Evolutionary conservation across 306 rosid genomes (phyloP), one percentile per base, ranked within the genome.

Genomic region (Malus sieversii): DNA sequence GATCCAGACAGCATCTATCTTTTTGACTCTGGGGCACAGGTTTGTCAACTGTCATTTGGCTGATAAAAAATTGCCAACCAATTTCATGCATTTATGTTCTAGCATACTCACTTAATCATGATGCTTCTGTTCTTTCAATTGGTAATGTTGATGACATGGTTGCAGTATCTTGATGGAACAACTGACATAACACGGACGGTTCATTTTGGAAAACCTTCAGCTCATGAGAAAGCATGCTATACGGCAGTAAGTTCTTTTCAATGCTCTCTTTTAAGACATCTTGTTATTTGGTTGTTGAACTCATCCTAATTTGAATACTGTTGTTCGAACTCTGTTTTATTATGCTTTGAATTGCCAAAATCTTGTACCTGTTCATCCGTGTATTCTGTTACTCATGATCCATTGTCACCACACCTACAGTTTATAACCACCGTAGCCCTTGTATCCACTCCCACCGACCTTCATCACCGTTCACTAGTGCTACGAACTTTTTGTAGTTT

Each of bases 1-100:
- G 91, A 96, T 81, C 99, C 99, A 2, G 89, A 96, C 76, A 87
- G 81, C 79, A 92, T 96, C 68, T 96, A 96, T 89, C 98, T 96
- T 70, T 89, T 80, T 73, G 99, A 96, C 79, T 96, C 99, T n/a
- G 99, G 99, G 80, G 99, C 98, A 70, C 99, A 96, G 98, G 99
- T 92, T 59, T 66, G 84, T 77, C 72, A 65, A 59, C 51, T 72
- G 66, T 74, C 27, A 73, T 61, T 81, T 75, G 61, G 46, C 52
- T 57, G 60, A 55, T 22, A 72, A 59, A 66, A 66, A 61, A 29
- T 70, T 61, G 14, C 75, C 3, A 6, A 73, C 78, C 14, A 76
- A 57, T 78, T 19, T 62, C 25, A 63, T 42, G 5, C 22, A 63
- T 65, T 38, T 52, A 18, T 71, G 69, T 66, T 52, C 42, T 73